These are phyloP conservation scores for Mychonastes homosphaera DNA, from an alignment of 139 green algal species.

Conservation along the genomic window DNA sequence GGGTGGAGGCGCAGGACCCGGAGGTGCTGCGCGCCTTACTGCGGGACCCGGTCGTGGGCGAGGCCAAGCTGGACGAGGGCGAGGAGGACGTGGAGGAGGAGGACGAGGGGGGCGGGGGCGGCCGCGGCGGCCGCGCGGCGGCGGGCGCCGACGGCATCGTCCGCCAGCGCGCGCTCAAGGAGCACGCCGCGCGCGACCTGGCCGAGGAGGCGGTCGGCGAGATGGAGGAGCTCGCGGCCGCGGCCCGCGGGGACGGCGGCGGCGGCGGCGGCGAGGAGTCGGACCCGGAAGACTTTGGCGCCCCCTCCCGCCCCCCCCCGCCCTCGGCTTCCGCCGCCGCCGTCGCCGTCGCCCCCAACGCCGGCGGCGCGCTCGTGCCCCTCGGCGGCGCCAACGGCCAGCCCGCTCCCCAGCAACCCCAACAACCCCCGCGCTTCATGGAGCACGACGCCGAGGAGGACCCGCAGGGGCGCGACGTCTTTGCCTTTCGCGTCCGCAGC, in stretches of 20 bases:
- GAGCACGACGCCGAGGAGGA: slow-evolving; percentile 33
- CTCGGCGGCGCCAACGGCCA: not conserved
- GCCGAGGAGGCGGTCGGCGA: slow-evolving; percentile 1
- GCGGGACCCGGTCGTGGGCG: slow-evolving; percentile 31
- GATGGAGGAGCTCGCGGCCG: not conserved
- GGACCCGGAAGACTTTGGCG: slow-evolving; percentile 10
- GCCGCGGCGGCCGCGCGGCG: not conserved
- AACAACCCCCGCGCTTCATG: not conserved
- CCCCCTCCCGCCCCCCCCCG: slow-evolving; percentile 12
- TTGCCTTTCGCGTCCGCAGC: slow-evolving; percentile 57
- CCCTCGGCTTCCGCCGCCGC: not conserved
- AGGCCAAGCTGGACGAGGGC: slow-evolving; percentile 13
- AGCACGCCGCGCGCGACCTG: slow-evolving; percentile 37
- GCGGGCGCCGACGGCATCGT: slow-evolving; percentile 12
- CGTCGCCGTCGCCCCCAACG: slow-evolving; percentile 5
- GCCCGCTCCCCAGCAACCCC: not conserved
- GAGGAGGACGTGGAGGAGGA: slow-evolving; percentile 8
- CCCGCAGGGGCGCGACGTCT: slow-evolving; percentile 39
- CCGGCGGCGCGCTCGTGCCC: slow-evolving; percentile 5
- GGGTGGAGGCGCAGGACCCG: slow-evolving; percentile 76
- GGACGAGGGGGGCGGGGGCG: no score
- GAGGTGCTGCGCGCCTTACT: slow-evolving; percentile 60
- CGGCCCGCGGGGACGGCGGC: not conserved
- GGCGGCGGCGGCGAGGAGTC: not conserved
- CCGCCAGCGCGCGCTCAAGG: slow-evolving; percentile 20